Evolutionary conservation across 1,284 basidiomycete species (phyloP).

Genomic region (Boletus holoroseus): DNA sequence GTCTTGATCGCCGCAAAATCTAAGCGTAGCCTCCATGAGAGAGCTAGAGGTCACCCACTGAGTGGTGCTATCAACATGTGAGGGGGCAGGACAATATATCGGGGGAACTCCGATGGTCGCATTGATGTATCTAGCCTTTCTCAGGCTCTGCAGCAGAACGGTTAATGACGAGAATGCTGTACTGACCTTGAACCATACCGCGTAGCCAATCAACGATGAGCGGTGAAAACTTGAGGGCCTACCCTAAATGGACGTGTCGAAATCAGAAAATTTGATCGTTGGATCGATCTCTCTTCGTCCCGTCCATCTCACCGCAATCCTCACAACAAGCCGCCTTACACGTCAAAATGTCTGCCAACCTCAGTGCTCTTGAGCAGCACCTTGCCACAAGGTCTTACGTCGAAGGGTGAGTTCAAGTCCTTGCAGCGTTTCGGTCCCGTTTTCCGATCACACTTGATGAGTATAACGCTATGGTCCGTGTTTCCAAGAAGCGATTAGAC

Average conservation of each 20-base stretch:
- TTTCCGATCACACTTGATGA: conserved; percentile 58
- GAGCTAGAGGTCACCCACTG: neutral
- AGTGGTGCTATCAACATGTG: neutral
- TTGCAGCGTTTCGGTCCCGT: conserved; percentile 22
- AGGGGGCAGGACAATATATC: neutral
- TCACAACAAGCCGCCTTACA: conserved; percentile 25
- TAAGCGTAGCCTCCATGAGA: neutral
- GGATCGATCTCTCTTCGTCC: conserved; percentile 31
- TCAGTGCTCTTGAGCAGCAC: conserved; percentile 78
- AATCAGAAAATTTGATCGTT: conserved; percentile 16
- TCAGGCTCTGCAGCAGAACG: neutral
- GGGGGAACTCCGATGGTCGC: neutral
- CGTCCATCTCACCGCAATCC: conserved; percentile 25
- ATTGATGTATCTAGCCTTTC: neutral
- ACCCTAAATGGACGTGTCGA: conserved; percentile 30
- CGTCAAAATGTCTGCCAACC: conserved; percentile 63
- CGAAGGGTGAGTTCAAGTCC: conserved; percentile 70
- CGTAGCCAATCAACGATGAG: conserved; percentile 13
- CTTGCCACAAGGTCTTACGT: conserved; percentile 83
- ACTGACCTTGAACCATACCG: neutral
- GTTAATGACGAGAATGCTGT: neutral
- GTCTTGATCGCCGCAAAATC: neutral
- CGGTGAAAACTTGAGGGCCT: conserved; percentile 17
- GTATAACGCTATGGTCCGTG: conserved; percentile 91
- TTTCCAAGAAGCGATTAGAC: conserved; percentile 99